Evolutionary conservation across 2,329 filamentous ascomycete genomes (phyloP).

Genomic region (Hypoxylon sp.): DNA sequence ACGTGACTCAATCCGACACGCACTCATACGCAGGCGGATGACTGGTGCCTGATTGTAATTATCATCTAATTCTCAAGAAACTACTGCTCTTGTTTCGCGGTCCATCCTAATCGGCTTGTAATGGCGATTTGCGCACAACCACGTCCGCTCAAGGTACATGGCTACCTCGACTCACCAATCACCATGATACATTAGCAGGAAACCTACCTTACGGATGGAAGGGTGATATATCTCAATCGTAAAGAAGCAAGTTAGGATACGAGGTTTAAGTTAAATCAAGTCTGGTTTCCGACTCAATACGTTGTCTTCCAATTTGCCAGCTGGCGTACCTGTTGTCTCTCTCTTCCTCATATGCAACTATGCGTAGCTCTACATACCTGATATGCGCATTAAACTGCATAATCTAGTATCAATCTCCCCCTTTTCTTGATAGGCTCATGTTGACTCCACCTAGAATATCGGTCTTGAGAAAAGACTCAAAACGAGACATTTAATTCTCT

Average conservation of each 20-base stretch:
- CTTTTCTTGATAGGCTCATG: conserved; percentile 19
- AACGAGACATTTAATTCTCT: conserved; percentile 6
- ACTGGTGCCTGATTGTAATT: background rate
- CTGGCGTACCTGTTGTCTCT: background rate
- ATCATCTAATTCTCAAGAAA: conserved; percentile 7
- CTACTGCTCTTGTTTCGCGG: background rate
- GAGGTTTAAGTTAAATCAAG: background rate
- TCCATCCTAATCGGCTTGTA: background rate
- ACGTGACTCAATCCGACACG: conserved; percentile 16
- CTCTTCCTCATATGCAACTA: background rate
- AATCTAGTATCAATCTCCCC: conserved; percentile 4
- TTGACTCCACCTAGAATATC: conserved; percentile 6
- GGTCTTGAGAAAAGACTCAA: background rate
- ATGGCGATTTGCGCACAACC: background rate
- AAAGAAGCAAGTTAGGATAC: background rate
- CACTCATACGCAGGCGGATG: background rate
- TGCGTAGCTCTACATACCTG: background rate
- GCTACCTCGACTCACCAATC: background rate
- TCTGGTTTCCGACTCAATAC: background rate
- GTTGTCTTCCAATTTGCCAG: background rate
- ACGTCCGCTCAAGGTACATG: background rate
- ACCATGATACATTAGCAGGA: background rate
- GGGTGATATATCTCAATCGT: background rate
- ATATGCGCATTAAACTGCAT: background rate
- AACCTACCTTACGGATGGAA: conserved; percentile 1